Conservation (phyloP, 2,329 filamentous ascomycete genomes). For the Stagonosporopsis rhizophila region DNA sequence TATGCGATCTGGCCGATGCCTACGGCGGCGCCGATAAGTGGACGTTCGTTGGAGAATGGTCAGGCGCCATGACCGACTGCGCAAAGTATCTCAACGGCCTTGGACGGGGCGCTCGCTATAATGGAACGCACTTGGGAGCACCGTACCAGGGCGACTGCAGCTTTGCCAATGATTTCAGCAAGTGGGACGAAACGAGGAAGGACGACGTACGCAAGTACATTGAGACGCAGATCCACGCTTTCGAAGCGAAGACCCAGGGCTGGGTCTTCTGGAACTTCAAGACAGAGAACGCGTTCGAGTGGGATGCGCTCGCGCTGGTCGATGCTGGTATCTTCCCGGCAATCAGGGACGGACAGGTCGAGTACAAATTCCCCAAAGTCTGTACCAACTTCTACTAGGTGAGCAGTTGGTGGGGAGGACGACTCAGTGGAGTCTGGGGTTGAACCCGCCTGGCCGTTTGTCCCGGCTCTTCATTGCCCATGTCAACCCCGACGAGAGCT, state of each 20-base stretch:
- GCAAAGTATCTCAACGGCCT: conserved; percentile 62
- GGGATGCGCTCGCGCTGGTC: conserved; percentile 60
- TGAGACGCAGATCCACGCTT: conserved; percentile 62
- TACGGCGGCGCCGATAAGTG: conserved; percentile 67
- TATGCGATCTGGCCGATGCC: conserved; percentile 61
- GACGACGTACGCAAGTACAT: conserved; percentile 60
- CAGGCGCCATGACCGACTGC: conserved; percentile 70
- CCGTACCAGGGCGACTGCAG: conserved; percentile 62
- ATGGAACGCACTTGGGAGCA: conserved; percentile 61
- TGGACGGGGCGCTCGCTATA: conserved; percentile 66
- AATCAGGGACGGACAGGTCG: conserved; percentile 27
- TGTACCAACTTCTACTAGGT: conserved; percentile 25
- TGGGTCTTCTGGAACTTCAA: conserved; percentile 68
- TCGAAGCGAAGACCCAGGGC: conserved; percentile 59
- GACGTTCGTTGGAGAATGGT: conserved; percentile 72
- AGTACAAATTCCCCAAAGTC: conserved; percentile 30
- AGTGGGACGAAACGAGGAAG: conserved; percentile 56
- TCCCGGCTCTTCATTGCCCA: not conserved
- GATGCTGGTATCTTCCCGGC: conserved; percentile 60
- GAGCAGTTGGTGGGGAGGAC: not conserved
- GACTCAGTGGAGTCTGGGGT: too few relatives aligned
- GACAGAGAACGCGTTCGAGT: conserved; percentile 61
- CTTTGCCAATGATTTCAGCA: conserved; percentile 57
- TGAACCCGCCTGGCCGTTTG: too few relatives aligned
- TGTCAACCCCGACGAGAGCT: not conserved